Evolutionary conservation across 1,284 basidiomycete genomes (phyloP).

Genomic region (Ustilago nuda): DNA sequence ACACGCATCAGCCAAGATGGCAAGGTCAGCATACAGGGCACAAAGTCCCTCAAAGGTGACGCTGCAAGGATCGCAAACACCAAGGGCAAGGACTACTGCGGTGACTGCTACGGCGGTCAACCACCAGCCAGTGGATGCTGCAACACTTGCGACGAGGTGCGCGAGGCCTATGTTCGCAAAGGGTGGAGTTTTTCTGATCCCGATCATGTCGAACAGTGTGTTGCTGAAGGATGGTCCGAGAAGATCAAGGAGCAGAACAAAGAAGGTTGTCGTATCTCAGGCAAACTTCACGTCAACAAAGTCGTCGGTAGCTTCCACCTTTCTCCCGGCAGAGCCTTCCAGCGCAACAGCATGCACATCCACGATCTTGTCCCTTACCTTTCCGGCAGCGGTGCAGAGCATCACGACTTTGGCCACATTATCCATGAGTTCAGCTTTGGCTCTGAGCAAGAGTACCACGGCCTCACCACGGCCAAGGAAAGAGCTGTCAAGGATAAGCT

Average conservation of each 20-base stretch:
- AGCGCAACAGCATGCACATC: slow-evolving; percentile 82
- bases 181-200: slow-evolving; percentile 96
- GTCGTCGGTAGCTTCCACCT: slow-evolving; percentile 74
- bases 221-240: slow-evolving; percentile 92
- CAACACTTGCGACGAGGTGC: slow-evolving; percentile 94
- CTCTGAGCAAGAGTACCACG: slow-evolving; percentile 54
- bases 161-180: slow-evolving; percentile 86
- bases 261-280: slow-evolving; percentile 94
- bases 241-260: slow-evolving; percentile 89
- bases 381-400: slow-evolving; percentile 58
- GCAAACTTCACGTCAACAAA: slow-evolving; percentile 94
- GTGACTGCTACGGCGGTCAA: slow-evolving; percentile 94
- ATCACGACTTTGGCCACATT: slow-evolving; percentile 85
- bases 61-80: slow-evolving; percentile 55
- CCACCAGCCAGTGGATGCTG: slow-evolving; percentile 83
- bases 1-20: slow-evolving; percentile 80
- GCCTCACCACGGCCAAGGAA: slow-evolving; percentile 35
- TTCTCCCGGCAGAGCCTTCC: slow-evolving; percentile 89
- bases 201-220: slow-evolving; percentile 88
- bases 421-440: slow-evolving; percentile 84
- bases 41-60: slow-evolving; percentile 60
- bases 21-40: slow-evolving; percentile 52
- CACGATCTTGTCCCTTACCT: slow-evolving; percentile 97
- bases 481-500: slow-evolving; percentile 75
- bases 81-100: slow-evolving; percentile 70